These are phyloP conservation scores for Penicillium griseofulvum DNA, from an alignment of 2,329 filamentous ascomycete species.

Conservation along the genomic window DNA sequence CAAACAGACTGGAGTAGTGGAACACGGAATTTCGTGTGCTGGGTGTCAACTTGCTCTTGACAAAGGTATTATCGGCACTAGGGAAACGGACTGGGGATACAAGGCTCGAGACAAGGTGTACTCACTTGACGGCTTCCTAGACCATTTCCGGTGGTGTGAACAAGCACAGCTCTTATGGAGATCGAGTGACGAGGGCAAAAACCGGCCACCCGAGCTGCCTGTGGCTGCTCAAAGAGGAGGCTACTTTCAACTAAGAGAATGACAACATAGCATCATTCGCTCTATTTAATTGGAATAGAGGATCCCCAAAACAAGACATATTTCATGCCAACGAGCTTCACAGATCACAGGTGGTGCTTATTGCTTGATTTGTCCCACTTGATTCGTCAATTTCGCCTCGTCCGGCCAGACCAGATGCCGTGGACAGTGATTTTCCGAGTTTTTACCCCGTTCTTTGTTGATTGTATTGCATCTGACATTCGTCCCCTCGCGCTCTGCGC, in stretches of 20 bases:
- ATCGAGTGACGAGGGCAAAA: conserved; percentile 11
- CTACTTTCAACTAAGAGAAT: conserved; percentile 13
- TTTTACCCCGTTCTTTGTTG: too few relatives aligned
- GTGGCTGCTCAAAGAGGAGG: conserved; percentile 11
- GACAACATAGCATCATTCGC: too few relatives aligned
- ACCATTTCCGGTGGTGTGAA: conserved; percentile 8
- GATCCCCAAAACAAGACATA: too few relatives aligned
- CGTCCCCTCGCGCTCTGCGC: too few relatives aligned
- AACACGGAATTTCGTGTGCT: conserved; percentile 12
- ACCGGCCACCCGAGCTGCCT: conserved; percentile 8
- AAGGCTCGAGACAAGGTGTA: conserved; percentile 15
- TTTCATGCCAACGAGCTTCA: too few relatives aligned
- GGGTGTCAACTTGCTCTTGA: conserved; percentile 15
- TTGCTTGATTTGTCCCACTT: too few relatives aligned
- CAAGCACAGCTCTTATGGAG: conserved; percentile 10
- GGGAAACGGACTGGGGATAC: conserved; percentile 2
- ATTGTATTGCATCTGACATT: too few relatives aligned
- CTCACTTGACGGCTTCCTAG: conserved; percentile 8
- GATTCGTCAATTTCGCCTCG: too few relatives aligned
- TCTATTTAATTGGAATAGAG: too few relatives aligned
- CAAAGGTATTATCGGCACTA: conserved; percentile 12
- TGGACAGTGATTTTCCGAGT: too few relatives aligned
- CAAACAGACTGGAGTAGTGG: conserved; percentile 8
- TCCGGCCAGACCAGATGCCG: too few relatives aligned
- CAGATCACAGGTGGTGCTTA: too few relatives aligned